phyloP scores from a whole-genome alignment of 331 rosid genomes.

The Arachis monticola region DNA sequence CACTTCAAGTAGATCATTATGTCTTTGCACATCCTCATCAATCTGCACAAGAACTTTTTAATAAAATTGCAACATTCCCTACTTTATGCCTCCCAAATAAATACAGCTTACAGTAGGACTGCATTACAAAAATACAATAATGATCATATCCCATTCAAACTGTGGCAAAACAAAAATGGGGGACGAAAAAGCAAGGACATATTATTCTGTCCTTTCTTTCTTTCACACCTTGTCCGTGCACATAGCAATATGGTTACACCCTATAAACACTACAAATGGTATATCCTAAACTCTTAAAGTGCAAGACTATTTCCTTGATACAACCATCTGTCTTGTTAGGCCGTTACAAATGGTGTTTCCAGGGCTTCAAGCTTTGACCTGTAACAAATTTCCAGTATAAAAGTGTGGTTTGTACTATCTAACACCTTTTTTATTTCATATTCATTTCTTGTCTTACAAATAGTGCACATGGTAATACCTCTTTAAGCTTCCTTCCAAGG shows the following conservation, averaged over 20 bases:
- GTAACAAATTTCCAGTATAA: background rate
- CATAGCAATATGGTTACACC: background rate
- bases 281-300: background rate
- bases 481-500: conserved; percentile 80
- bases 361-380: background rate
- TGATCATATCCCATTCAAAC: background rate
- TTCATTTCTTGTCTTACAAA: conserved; percentile 2
- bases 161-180: background rate
- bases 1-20: conserved; percentile 69
- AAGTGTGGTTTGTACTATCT: background rate
- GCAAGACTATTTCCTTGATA: background rate
- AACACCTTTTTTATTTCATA: background rate
- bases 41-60: conserved; percentile 50
- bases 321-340: background rate
- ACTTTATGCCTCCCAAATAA: conserved; percentile 2
- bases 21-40: conserved; percentile 92
- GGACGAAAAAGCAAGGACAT: background rate
- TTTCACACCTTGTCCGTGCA: background rate
- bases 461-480: conserved; percentile 51
- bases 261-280: background rate
- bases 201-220: background rate
- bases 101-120: background rate
- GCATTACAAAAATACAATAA: background rate
- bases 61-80: conserved; percentile 11
- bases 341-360: background rate